Conservation (phyloP, 345 rosid genomes). For the Odontarrhena argentea region DNA sequence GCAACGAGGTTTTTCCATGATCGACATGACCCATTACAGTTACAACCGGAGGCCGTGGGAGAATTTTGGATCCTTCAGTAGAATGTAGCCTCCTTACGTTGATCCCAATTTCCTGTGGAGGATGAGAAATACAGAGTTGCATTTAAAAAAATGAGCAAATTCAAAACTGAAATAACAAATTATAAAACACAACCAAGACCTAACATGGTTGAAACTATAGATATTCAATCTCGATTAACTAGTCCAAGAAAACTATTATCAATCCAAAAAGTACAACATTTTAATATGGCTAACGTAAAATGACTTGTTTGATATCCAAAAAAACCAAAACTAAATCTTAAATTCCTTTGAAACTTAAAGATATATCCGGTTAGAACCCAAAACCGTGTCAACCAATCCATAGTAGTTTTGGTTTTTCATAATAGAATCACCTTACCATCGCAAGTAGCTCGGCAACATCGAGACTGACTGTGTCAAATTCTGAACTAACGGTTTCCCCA, state of each 20-base stretch:
- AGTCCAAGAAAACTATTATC: background rate
- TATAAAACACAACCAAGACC: background rate
- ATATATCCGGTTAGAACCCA: background rate
- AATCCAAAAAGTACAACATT: background rate
- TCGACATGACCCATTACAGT: conserved; percentile 98
- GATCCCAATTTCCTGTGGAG: conserved; percentile 73
- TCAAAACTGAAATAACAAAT: background rate
- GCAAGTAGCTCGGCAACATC: conserved; percentile 84
- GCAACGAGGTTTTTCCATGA: conserved; percentile 93
- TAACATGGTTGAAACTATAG: background rate
- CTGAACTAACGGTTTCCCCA: conserved; percentile 76
- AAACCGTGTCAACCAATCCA: background rate
- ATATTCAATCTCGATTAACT: background rate
- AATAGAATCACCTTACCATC: conserved; percentile 56
- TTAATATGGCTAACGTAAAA: background rate
- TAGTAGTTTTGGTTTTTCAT: background rate
- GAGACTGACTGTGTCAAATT: conserved; percentile 74
- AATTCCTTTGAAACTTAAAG: background rate
- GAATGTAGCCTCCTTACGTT: conserved; percentile 76
- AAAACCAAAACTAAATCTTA: background rate
- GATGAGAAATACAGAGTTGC: conserved; percentile 20
- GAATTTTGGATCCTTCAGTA: conserved; percentile 62
- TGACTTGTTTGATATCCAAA: background rate
- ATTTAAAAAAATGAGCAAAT: background rate
- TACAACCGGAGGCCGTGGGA: conserved; percentile 79